Conservation (phyloP, 2,329 filamentous ascomycete species). For the Fusarium sarcochroum region DNA sequence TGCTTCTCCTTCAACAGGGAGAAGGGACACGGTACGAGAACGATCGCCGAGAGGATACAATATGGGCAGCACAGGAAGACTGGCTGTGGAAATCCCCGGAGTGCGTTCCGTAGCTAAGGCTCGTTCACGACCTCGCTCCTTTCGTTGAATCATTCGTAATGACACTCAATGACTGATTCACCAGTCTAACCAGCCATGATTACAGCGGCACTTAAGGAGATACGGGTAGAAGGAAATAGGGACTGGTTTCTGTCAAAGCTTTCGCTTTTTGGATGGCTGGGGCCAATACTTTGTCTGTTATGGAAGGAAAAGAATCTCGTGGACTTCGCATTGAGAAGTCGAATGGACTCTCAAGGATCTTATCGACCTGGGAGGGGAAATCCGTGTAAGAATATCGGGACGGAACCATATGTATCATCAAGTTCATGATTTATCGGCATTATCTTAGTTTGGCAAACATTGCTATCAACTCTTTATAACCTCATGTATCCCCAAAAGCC, state of each 20-base stretch:
- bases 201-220: not conserved
- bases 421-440: not conserved
- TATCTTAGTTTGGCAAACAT: conserved; percentile 15
- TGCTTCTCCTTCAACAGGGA: conserved; percentile 13
- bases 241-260: not conserved
- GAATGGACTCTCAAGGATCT: not conserved
- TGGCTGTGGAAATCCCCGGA: not conserved
- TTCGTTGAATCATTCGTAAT: not conserved
- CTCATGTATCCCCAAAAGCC: not conserved
- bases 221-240: not conserved
- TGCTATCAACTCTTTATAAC: conserved; percentile 21
- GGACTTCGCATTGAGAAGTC: not conserved
- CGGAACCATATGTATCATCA: conserved; percentile 1
- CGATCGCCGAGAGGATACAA: conserved; percentile 9
- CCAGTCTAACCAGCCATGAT: not conserved
- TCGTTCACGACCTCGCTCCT: not conserved
- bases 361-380: not conserved
- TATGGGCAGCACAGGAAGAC: not conserved
- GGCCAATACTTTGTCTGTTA: not conserved
- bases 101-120: not conserved
- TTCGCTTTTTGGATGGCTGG: conserved; percentile 18
- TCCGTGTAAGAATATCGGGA: not conserved
- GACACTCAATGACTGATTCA: not conserved
- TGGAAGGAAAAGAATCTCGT: not conserved
- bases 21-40: not conserved